These are phyloP conservation scores for Coprinellus micaceus DNA, from an alignment of 768 basidiomycete species.

Conservation along the genomic window DNA sequence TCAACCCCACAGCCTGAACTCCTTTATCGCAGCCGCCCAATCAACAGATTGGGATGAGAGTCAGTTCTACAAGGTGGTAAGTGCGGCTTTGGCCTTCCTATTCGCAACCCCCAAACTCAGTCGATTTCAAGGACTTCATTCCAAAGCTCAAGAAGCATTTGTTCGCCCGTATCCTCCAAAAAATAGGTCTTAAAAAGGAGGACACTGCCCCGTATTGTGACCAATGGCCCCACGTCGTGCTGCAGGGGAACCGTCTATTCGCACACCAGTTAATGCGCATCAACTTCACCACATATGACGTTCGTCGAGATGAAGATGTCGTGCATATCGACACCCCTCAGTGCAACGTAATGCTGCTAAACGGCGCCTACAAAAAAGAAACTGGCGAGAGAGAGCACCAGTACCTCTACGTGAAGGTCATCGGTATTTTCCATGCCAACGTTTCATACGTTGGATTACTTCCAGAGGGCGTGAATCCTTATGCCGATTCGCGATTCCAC, in stretches of 20 bases:
- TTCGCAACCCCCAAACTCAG: neutral
- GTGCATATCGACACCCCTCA: neutral
- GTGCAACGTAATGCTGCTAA: neutral
- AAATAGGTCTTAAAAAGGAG: too few relatives aligned
- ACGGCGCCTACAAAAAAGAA: neutral
- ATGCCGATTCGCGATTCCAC: too few relatives aligned
- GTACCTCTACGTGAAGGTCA: neutral
- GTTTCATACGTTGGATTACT: neutral
- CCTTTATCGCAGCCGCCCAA: too few relatives aligned
- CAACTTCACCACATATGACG: neutral
- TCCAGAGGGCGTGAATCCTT: too few relatives aligned
- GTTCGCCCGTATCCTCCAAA: too few relatives aligned
- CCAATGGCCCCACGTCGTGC: neutral
- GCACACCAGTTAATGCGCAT: neutral
- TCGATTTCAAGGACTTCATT: neutral
- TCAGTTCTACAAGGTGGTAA: too few relatives aligned
- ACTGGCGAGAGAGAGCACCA: neutral
- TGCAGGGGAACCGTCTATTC: neutral
- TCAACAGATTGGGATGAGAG: too few relatives aligned
- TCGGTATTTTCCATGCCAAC: neutral
- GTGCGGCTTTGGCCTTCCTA: neutral
- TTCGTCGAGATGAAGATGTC: neutral
- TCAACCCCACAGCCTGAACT: too few relatives aligned
- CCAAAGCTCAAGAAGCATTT: neutral
- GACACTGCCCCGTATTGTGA: too few relatives aligned